Evolutionary conservation across 2,329 filamentous ascomycete species (phyloP), one percentile per base, ranked within the genome.

Genomic region (Bipolaris cookei): DNA sequence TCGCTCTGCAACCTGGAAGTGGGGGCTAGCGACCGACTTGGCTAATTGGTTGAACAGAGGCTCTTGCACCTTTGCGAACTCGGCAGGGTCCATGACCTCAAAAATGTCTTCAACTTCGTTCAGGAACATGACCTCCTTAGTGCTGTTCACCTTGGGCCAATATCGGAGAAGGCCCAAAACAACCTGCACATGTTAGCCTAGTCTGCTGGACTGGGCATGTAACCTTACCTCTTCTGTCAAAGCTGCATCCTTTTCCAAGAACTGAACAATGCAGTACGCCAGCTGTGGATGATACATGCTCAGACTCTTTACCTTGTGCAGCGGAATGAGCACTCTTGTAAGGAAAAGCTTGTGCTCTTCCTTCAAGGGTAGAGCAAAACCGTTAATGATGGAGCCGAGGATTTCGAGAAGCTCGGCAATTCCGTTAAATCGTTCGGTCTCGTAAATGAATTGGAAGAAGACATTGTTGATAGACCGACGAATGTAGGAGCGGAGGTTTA

Each of bases 231-330:
- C 95, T 86, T 99, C 95, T 10, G 95, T 99, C 71, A 99, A 83
- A 16, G 91, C 93, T 2, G 95, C 92, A 77, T 99, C 95, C 80
- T 99, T 99, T 77, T 99, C 95, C 58, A 99, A 80, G 77, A 99
- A 99, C 76, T 99, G 95, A 41, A 99, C 95, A 68, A 99, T 99
- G 76, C 95, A 99, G 77, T 99, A 99, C 28, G 95, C 95, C 72
- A 99, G 83, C 77, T 99, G 95, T 49, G 95, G 95, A 77, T 99
- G 95, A 73, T 99, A 99, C 95, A 99, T 98, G 90, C 94, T 98
- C 72, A 99, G 80, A 77, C 94, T 96, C 84, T 98, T 99, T 72
- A 96, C 93, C 78, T 99, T 99, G 83, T 99, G 95, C 64, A 99
- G 81, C 28, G 95, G 95, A 55, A 99, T 86, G 65, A 99, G 82